Evolutionary conservation across 1,284 basidiomycete genomes (phyloP), one percentile per base, ranked within the genome.

Genomic region (Chalciporus sp.): DNA sequence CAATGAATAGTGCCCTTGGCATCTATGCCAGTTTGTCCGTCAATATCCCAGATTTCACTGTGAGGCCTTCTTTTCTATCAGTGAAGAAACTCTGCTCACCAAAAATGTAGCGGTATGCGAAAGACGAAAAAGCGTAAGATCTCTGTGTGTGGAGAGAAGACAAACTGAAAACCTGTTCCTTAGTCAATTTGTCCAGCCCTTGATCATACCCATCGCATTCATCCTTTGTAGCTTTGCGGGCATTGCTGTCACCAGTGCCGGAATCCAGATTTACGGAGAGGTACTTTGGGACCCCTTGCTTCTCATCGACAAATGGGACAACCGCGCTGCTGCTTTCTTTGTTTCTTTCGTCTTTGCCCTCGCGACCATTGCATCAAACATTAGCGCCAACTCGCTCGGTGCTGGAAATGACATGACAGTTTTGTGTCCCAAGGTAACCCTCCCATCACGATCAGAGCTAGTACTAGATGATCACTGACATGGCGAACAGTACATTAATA

Each of bases 321-420:
- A 83, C 61, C 81, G 86, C 40, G 79, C 85, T 0, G 86, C 84
- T 7, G 80, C 83, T 51, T 89, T 89, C 76, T 85, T 89, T 64
- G 78, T 77, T 2, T 74, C 81, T 0, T 76, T 85, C 58, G 72
- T 77, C 6, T 87, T 85, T 68, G 73, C 74, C 8, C 68, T 88
- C 17, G 76, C 82, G 2, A 85, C 82, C n/a, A 74, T 87, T 52
- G 81, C 78, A 42, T 81, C 82, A 45, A 87, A 87, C 65, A 83
- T 87, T 58, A 83, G 79, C 40, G 82, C 80, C 26, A 84, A 88
- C 67, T 81, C 81, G 2, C 75, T 88, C 49, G 78, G 79, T 3
- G 82, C 82, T 3, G 84, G 83, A 31, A 88, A 85, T 65, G 85
- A 87, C 66, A 80, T 85, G 74, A 79, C 82, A 2, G 80, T 76